Percentiles rank a stretch among this genome's conserved stretches.
Evolutionary conservation across 1,284 basidiomycete species (phyloP).

Genomic region (Tylopilus sp.): DNA sequence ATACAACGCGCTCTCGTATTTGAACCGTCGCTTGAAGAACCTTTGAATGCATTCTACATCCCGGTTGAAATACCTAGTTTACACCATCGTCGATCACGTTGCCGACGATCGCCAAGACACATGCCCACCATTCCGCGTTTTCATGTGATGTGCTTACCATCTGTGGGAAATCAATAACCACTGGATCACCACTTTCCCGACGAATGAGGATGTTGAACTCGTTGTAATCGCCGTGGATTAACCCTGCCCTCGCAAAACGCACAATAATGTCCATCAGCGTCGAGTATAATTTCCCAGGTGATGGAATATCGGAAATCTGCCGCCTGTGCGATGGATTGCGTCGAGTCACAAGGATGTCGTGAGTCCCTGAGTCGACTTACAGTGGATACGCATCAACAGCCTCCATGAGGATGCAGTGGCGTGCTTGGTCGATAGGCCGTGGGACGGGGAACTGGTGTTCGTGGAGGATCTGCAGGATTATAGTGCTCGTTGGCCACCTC

Average conservation of each 20-base stretch:
- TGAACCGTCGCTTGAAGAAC: constrained; percentile 91
- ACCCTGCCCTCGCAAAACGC: constrained; percentile 86
- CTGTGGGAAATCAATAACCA: constrained; percentile 99
- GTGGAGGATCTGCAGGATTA: constrained; percentile 73
- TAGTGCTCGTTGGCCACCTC: neutral
- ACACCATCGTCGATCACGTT: constrained; percentile 8
- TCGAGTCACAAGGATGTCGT: neutral
- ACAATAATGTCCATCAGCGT: constrained; percentile 95
- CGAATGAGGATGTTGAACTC: constrained; percentile 98
- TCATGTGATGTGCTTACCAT: constrained; percentile 98
- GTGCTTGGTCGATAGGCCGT: constrained; percentile 87
- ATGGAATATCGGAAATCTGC: constrained; percentile 81
- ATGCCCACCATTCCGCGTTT: constrained; percentile 90
- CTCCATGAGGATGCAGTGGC: constrained; percentile 96
- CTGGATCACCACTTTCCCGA: constrained; percentile 76
- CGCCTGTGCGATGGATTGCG: constrained; percentile 53
- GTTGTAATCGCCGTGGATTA: constrained; percentile 99
- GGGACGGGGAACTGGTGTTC: constrained; percentile 95
- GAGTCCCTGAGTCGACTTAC: constrained; percentile 43
- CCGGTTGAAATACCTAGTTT: constrained; percentile 91
- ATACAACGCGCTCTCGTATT: constrained; percentile 88
- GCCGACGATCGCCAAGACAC: constrained; percentile 16
- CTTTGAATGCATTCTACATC: constrained; percentile 95
- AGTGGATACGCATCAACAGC: constrained; percentile 95
- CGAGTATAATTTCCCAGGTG: constrained; percentile 89